A percentile compares a stretch with the other conserved stretches of the same genome.
Conservation (phyloP, 257 asterid species). For the Thymus quinquecostatus region DNA sequence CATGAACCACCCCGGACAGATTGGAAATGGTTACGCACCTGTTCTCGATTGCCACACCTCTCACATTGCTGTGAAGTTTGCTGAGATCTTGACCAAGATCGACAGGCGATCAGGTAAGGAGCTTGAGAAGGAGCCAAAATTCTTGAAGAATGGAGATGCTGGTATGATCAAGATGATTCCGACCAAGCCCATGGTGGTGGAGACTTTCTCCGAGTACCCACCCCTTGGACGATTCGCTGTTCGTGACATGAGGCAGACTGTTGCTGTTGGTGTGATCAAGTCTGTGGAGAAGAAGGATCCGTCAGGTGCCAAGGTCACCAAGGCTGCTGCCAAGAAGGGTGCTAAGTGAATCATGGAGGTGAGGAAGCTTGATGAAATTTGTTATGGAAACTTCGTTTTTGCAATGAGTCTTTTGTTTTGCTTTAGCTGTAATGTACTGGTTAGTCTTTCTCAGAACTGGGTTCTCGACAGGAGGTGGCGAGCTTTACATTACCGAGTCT, state of each 20-base stretch:
- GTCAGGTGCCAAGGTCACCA: constrained; percentile 56
- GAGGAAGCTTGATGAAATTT: no score
- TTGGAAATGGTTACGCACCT: no score
- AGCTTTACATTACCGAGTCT: no score
- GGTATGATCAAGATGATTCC: constrained; percentile 53
- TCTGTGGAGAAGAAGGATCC: constrained; percentile 48
- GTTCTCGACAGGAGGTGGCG: constrained; percentile 47
- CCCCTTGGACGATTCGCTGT: constrained; percentile 58
- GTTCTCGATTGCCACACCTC: no score
- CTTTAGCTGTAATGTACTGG: background rate
- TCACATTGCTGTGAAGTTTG: no score
- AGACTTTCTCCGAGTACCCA: constrained; percentile 51
- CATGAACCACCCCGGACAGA: no score
- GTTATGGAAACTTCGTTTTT: background rate
- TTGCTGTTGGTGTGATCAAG: no score
- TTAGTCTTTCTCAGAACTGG: constrained; percentile 38
- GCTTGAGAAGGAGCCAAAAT: no score
- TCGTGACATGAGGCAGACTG: constrained; percentile 51
- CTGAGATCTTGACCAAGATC: no score
- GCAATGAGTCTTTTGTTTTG: background rate
- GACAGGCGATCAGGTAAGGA: no score
- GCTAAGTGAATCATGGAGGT: constrained; percentile 27
- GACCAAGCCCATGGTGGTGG: constrained; percentile 59
- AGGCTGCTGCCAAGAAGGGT: constrained; percentile 62
- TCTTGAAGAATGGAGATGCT: no score